Conservation (phyloP, 345 rosid species). For the Gossypium australe region DNA sequence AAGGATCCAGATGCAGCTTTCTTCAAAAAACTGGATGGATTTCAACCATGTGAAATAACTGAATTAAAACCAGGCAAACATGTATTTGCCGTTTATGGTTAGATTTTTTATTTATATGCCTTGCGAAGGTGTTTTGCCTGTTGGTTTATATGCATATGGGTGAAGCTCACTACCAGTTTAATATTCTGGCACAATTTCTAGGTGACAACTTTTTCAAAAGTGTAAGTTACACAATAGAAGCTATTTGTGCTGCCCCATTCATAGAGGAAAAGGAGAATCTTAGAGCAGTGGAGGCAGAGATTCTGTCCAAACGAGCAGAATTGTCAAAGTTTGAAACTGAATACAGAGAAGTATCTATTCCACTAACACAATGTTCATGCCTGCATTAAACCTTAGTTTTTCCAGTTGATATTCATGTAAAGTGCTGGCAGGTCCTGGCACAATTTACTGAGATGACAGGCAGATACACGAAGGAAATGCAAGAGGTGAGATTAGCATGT, state of each 20-base stretch:
- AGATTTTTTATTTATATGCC: slow-evolving; percentile 26
- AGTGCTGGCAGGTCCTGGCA: slow-evolving; percentile 53
- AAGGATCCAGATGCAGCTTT: slow-evolving; percentile 91
- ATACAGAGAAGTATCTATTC: slow-evolving; percentile 67
- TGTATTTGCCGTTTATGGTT: slow-evolving; percentile 92
- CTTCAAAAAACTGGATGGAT: slow-evolving; percentile 89
- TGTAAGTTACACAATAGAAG: slow-evolving; percentile 85
- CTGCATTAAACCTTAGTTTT: background rate
- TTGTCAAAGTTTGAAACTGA: slow-evolving; percentile 88
- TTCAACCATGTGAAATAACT: slow-evolving; percentile 90
- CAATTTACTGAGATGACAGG: slow-evolving; percentile 91
- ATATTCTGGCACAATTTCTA: slow-evolving; percentile 26
- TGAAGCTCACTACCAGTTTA: slow-evolving; percentile 13
- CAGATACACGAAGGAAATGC: slow-evolving; percentile 89
- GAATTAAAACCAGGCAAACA: slow-evolving; percentile 89
- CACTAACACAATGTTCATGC: slow-evolving; percentile 3
- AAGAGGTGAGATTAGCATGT: slow-evolving; percentile 49
- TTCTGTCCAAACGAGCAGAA: slow-evolving; percentile 79
- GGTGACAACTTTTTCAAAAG: slow-evolving; percentile 96
- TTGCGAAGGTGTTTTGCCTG: background rate
- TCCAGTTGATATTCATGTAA: slow-evolving; percentile 9
- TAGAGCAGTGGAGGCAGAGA: slow-evolving; percentile 80
- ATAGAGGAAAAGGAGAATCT: slow-evolving; percentile 69
- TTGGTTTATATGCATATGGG: slow-evolving; percentile 9
- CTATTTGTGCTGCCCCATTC: slow-evolving; percentile 75